Base-by-base conservation (phyloP, 2,329 filamentous ascomycete species). In the Pseudogymnoascus sp. region DNA sequence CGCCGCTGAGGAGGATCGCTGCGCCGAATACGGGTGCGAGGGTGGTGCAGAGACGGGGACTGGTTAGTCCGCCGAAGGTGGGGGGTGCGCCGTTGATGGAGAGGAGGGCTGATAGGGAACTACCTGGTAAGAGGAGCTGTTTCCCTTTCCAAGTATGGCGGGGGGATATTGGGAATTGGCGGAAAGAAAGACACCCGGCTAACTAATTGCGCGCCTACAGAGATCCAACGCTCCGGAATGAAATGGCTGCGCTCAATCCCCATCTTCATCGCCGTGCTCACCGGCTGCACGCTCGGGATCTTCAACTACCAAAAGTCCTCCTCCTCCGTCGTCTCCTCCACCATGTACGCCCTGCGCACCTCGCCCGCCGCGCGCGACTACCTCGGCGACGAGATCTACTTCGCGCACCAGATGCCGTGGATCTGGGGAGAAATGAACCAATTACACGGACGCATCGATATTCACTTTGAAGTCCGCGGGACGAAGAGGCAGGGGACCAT, bases 251-350 rank as follows among this genome's bases (percentile, higher is more conserved):
- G 83, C 68, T 91, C 90, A 1, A 75, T 96, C 34, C 93, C 93
- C 60, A 77, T 96, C 72, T 97, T 97, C 81, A 72, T 88, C 60
- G 74, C 82, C 65, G 78, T 90, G 65, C 84, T 96, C 67, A 82
- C 83, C 57, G 79, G 81, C 61, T 88, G 87, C 66, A 86, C 87
- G 66, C 77, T 95, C 63, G 90, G 88, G 67, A 97, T 99, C 75
- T 97, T 99, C 88, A 99, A 99, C 82, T 97, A 99, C 83, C 93
- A 99, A 74, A 97, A 97, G 75, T 85, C 87, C 62, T 91, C 89
- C n/a, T 91, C 86, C 25, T 89, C 89, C 60, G 83, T 93, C 30
- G 89, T 97, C n/a, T 85, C 85, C 61, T 90, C 89, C 61, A 94
- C 91, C 4, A 83, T 99, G 28, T 99, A 97, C 79, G 89, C 93